These are phyloP conservation scores for Primulina huaijiensis DNA, from an alignment of 257 asterid species.

Conservation along the genomic window DNA sequence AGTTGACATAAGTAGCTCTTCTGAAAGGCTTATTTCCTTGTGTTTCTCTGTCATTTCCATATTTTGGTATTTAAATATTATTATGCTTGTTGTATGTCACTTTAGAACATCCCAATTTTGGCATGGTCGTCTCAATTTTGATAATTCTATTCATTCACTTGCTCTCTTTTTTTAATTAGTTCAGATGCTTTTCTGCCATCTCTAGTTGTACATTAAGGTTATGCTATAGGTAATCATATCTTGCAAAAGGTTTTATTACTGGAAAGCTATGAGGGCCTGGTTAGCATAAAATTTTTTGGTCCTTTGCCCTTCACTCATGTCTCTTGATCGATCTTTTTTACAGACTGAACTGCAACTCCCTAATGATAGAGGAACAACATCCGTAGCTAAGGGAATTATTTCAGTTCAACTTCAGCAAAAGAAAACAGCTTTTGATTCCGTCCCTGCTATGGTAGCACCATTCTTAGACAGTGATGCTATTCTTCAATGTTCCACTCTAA, in stretches of 20 bases:
- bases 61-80: neutral
- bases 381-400: conserved; percentile 18
- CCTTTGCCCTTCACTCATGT: neutral
- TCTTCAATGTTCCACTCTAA: conserved; percentile 17
- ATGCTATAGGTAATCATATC: neutral
- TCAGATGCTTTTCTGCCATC: neutral
- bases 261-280: neutral
- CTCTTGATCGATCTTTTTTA: neutral
- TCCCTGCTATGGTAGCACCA: conserved; percentile 13
- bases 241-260: neutral
- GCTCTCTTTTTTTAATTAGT: neutral
- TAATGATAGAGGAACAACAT: conserved; percentile 17
- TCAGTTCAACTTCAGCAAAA: conserved; percentile 24
- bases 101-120: neutral
- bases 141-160: neutral
- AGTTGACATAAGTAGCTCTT: too few species aligned
- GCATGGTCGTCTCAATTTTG: neutral
- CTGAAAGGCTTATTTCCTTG: too few species aligned
- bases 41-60: neutral
- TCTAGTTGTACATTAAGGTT: neutral
- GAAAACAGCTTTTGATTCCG: conserved; percentile 4
- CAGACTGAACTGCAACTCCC: conserved; percentile 35
- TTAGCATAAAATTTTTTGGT: neutral
- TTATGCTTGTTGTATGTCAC: neutral
- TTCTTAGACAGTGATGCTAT: conserved; percentile 1